These are phyloP conservation scores for Nicotiana obtusifolia DNA, from an alignment of 257 asterid genomes.

Conservation along the genomic window DNA sequence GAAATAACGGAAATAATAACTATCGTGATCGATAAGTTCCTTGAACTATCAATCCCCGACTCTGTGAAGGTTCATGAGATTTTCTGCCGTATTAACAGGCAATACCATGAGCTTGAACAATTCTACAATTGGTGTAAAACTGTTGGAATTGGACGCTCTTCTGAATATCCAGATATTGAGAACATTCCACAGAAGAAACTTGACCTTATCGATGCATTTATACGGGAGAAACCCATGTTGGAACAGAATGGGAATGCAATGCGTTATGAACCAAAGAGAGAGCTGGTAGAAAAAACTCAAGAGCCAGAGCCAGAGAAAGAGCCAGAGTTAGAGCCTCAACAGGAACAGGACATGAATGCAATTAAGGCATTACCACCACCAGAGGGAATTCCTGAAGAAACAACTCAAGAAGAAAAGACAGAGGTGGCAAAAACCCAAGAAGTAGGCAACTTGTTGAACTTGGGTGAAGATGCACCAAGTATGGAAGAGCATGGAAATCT, in stretches of 20 bases:
- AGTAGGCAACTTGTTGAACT: constrained; percentile 59
- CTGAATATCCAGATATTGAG: constrained; percentile 82
- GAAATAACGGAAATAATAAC: constrained; percentile 64
- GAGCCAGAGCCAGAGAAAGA: constrained; percentile 2
- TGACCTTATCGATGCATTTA: constrained; percentile 79
- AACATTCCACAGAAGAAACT: constrained; percentile 66
- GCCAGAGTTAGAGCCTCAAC: constrained; percentile 26
- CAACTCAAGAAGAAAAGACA: constrained; percentile 19
- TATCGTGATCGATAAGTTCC: constrained; percentile 62
- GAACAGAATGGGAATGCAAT: constrained; percentile 13
- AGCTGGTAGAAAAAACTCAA: neutral
- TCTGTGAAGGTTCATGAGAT: constrained; percentile 64
- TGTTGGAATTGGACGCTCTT: constrained; percentile 58
- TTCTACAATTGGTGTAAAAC: constrained; percentile 70
- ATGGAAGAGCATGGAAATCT: constrained; percentile 49
- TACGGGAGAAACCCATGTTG: constrained; percentile 46
- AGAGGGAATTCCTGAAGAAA: constrained; percentile 28
- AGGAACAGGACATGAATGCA: constrained; percentile 48
- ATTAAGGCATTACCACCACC: constrained; percentile 79
- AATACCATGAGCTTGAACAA: constrained; percentile 64
- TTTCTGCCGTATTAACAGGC: constrained; percentile 69
- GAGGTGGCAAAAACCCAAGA: constrained; percentile 30
- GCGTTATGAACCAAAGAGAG: constrained; percentile 22
- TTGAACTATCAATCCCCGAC: constrained; percentile 61
- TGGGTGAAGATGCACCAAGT: constrained; percentile 48